Evolutionary conservation across 495 filamentous ascomycete species (phyloP), one percentile per base, ranked within the genome.

Genomic region (Aspergillus funiculosus): DNA sequence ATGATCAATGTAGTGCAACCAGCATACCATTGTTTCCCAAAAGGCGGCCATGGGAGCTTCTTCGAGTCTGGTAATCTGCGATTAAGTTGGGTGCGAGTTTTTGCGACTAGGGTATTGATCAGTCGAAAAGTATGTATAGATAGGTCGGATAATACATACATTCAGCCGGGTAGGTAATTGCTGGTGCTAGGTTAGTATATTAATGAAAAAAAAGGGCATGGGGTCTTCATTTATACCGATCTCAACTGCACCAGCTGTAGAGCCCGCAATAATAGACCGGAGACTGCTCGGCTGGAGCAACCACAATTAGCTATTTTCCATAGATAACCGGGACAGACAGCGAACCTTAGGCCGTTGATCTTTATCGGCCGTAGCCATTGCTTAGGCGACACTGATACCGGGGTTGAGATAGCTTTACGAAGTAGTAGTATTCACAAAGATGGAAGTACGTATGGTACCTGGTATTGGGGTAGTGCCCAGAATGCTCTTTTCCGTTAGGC

Each of bases 1-100:
- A 97, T 89, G 37, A 98, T 92, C 63, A 97, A 70, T 18, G 92
- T 96, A 15, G 92, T 97, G 69, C 92, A 98, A 26, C 92, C 92
- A 26, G 92, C 92, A 61, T 97, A 98, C 92, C 92, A 98, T 57
- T 94, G 89, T 44, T 63, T 71, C 22, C 94, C 94, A 53, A 97
- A 97, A 19, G 87, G 86, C 24, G 92, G 92, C 85, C 87, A 96
- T 34, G 90, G 89, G n/a, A 95, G 76, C 70, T 92, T 95, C 68
- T 90, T 69, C 31, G 81, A 81, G 44, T 84, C 80, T 19, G 84
- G 70, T 56, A 97, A 70, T 62, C 81, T 79, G 54, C 85, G 83
- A 56, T 98, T 97, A 56, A 98, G 84, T 64, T 98, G 92, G 41
- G 86, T 85, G 43, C 92, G 75, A 34, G 92, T 98, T 68, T 98